Evolutionary conservation across 495 filamentous ascomycete genomes (phyloP), one percentile per base, ranked within the genome.

Genomic region (Penicillium waksmanii): DNA sequence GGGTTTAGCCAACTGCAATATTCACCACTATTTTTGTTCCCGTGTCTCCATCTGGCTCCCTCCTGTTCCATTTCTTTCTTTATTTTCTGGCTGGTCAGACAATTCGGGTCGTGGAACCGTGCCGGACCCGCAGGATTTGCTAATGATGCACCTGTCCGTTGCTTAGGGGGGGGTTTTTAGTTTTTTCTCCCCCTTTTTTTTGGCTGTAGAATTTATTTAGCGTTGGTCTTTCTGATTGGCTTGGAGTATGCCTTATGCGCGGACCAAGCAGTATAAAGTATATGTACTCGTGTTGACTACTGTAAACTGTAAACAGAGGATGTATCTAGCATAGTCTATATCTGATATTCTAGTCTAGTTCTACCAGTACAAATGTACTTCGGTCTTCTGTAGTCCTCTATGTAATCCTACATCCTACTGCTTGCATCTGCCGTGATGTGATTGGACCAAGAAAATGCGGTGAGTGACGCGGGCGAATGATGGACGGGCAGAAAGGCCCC

Each of bases 381-480:
- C 23, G 23, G 23, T 31, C 8, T 9, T 31, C 27, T 31, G 27
- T 31, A 31, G 27, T 31, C 27, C 23, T 23, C 23, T 23, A 23
- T 23, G 23, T 23, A 23, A 23, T 31, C 1, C 27, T 46, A 21
- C 43, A 23, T 31, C 1, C 27, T 46, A 21, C 43, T 21, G 18
- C 18, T 46, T 27, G 47, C 47, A 27, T 50, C 47, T 27, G 23
- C 15, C n/a, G 3, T 9, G 50, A 25, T 17, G 33, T 36, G 38
- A 57, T 51, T 53, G 51, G 52, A 48, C 12, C 53, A 55, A 69
- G 17, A 77, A 76, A 64, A 76, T 72, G 74, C 74, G 76, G 76
- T 77, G 73, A 77, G 68, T 63, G 51, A 42, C 49, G 52, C 61
- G 63, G 63, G 55, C 74, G 63, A 77, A 78, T 77, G 58, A 62